Conservation (phyloP, 2,329 filamentous ascomycete species). For the Metarhizium album region DNA sequence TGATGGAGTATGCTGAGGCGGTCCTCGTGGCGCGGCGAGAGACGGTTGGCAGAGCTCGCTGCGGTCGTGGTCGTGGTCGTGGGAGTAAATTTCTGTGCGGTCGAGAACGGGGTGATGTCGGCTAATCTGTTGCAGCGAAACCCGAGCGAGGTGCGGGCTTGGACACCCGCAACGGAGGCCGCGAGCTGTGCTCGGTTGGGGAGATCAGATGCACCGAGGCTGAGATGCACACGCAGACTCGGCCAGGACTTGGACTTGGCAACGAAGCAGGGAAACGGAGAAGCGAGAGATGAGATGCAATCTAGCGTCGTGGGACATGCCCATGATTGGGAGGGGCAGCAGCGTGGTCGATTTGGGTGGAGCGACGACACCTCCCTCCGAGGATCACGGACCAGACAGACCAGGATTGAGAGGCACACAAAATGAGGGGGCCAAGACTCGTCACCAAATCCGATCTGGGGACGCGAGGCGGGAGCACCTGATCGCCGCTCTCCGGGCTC, state of each 20-base stretch:
- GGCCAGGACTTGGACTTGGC: no score
- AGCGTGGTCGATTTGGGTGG: constrained; percentile 6
- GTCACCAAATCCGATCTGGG: no score
- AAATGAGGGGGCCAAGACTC: constrained; percentile 1
- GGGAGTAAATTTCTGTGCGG: neutral
- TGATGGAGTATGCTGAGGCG: constrained; percentile 3
- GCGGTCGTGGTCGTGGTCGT: neutral
- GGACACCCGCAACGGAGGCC: neutral
- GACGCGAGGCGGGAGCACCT: no score
- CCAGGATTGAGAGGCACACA: no score
- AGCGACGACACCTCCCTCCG: constrained; percentile 1
- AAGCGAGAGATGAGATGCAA: neutral
- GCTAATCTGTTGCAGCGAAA: neutral
- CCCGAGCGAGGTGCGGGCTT: neutral
- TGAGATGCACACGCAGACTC: neutral
- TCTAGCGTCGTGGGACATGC: neutral
- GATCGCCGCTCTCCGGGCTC: no score
- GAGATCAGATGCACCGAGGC: no score
- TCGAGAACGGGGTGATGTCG: neutral
- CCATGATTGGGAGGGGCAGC: neutral
- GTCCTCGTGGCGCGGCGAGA: neutral
- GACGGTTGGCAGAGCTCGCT: neutral
- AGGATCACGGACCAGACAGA: no score
- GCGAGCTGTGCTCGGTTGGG: neutral
- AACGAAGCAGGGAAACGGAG: neutral